These are phyloP conservation scores for Epichloe uncinata DNA, from an alignment of 2,329 filamentous ascomycete genomes.

Conservation along the genomic window DNA sequence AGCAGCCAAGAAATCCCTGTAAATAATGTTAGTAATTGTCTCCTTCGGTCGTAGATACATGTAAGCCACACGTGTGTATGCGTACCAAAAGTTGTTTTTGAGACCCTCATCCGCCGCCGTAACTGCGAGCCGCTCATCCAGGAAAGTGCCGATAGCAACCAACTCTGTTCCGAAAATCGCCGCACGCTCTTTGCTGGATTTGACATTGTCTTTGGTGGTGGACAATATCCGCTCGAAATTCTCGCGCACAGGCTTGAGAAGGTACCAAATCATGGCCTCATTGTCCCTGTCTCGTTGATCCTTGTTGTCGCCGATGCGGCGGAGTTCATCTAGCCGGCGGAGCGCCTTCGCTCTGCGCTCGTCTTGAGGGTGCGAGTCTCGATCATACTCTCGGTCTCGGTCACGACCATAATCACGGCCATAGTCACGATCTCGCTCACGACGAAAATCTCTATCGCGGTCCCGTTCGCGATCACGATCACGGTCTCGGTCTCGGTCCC, in stretches of 20 bases:
- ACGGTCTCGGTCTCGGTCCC: constrained; percentile 1
- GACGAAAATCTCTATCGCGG: constrained; percentile 11
- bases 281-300: constrained; percentile 32
- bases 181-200: constrained; percentile 47
- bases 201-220: constrained; percentile 49
- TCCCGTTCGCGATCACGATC: constrained; percentile 10
- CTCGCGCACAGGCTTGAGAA: constrained; percentile 44
- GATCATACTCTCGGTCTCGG: constrained; percentile 12
- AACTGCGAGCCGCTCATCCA: constrained; percentile 33
- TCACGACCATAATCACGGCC: constrained; percentile 13
- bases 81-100: constrained; percentile 39
- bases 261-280: constrained; percentile 33
- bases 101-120: constrained; percentile 27
- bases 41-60: neutral
- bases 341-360: constrained; percentile 29
- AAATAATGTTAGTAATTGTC: constrained; percentile 10
- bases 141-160: constrained; percentile 48
- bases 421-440: constrained; percentile 12
- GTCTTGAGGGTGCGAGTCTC: constrained; percentile 20
- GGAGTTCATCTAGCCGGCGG: constrained; percentile 28
- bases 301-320: constrained; percentile 34
- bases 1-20: constrained; percentile 31
- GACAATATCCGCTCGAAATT: constrained; percentile 46
- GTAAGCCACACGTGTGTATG: neutral
- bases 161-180: constrained; percentile 48